These are phyloP conservation scores for Solanum habrochaites DNA, from an alignment of 257 asterid species.

Conservation along the genomic window DNA sequence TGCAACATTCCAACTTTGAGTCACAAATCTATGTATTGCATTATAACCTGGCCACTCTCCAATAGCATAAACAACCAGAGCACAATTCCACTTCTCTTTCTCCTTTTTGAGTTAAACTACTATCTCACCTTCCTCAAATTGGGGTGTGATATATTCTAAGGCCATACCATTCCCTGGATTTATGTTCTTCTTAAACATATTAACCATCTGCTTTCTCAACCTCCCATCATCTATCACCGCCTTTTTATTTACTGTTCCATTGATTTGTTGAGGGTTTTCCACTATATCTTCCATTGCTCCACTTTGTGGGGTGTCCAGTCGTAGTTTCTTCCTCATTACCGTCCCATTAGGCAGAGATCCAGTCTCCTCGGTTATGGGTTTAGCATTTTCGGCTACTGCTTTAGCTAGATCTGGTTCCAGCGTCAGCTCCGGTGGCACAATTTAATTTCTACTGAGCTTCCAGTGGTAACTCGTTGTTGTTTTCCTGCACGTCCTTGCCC, in stretches of 20 bases:
- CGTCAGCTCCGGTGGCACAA: neutral
- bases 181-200: too few species aligned
- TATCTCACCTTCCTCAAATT: neutral
- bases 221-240: too few species aligned
- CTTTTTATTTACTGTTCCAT: too few species aligned
- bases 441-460: neutral
- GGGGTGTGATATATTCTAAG: neutral
- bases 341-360: neutral
- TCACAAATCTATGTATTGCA: neutral
- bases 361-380: rapidly evolving
- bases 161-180: neutral
- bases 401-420: too few species aligned
- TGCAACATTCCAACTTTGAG: neutral
- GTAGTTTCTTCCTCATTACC: too few species aligned
- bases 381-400: rapidly evolving
- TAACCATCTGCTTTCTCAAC: rapidly evolving
- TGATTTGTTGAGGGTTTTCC: too few species aligned
- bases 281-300: too few species aligned
- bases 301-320: rapidly evolving
- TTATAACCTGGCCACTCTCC: neutral
- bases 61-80: neutral
- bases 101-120: too few species aligned
- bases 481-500: neutral
- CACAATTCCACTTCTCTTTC: neutral
- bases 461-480: neutral